Evolutionary conservation across 768 basidiomycete species (phyloP).

Genomic region (Paxillus ammoniavirescens): DNA sequence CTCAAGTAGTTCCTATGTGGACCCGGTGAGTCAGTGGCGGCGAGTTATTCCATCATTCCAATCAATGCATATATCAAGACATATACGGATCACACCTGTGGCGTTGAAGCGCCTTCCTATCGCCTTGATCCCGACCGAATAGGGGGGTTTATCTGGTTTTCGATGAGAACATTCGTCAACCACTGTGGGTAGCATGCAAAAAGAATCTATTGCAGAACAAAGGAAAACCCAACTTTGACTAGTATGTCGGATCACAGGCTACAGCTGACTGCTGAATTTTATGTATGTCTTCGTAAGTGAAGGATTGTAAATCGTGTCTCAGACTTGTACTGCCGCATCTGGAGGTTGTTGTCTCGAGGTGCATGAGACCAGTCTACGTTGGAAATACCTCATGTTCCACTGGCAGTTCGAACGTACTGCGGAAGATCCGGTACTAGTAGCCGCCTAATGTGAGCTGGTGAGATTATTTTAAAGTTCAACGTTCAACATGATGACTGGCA

Average conservation of each 20-base stretch:
- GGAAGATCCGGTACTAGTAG: too few species aligned
- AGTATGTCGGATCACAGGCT: not conserved
- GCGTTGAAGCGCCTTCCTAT: too few species aligned
- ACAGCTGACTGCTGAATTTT: not conserved
- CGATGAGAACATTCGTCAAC: not conserved
- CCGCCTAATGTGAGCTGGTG: not conserved
- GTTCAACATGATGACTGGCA: too few species aligned
- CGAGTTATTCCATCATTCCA: not conserved
- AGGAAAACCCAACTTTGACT: not conserved
- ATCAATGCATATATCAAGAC: not conserved
- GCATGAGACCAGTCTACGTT: not conserved
- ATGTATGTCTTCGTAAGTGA: not conserved
- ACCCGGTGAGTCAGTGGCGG: not conserved
- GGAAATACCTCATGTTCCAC: too few species aligned
- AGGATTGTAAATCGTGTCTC: not conserved
- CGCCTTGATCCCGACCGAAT: not conserved
- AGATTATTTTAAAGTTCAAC: too few species aligned
- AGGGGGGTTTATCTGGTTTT: not conserved
- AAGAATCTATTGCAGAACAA: not conserved
- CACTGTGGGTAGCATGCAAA: not conserved
- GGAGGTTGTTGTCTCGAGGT: too few species aligned
- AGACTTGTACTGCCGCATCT: not conserved
- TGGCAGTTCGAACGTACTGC: too few species aligned
- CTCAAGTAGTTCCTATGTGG: not conserved
- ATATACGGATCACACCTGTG: not conserved